phyloP scores from a whole-genome alignment of 768 basidiomycete species.

The Cyclocybe aegerita region DNA sequence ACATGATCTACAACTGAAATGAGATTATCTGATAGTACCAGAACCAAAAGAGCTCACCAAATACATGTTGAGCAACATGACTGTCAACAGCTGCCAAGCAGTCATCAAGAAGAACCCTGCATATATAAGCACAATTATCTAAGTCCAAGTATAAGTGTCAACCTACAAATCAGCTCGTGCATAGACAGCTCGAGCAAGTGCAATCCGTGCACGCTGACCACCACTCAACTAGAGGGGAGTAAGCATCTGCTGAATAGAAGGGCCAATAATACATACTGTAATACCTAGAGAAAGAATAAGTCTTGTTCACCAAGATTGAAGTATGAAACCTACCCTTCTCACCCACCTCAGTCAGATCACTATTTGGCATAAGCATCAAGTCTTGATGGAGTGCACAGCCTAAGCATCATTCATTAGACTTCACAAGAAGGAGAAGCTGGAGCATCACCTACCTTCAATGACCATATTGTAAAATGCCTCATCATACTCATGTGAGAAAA shows the following conservation, averaged over 20 bases:
- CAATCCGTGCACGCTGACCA: conserved; percentile 81
- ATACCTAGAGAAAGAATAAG: conserved; percentile 37
- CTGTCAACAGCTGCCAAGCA: conserved; percentile 84
- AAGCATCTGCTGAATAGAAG: neutral
- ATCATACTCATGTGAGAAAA: conserved; percentile 89
- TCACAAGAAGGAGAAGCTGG: neutral
- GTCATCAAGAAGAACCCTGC: conserved; percentile 81
- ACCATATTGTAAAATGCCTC: conserved; percentile 81
- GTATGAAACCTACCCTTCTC: conserved; percentile 61
- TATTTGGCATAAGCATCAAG: conserved; percentile 73
- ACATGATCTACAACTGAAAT: conserved; percentile 58
- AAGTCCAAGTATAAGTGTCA: conserved; percentile 1
- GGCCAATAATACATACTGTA: conserved; percentile 41
- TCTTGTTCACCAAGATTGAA: neutral
- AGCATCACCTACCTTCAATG: conserved; percentile 56
- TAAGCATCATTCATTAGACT: conserved; percentile 11
- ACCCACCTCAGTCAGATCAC: conserved; percentile 84
- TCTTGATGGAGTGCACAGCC: conserved; percentile 89
- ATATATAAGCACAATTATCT: neutral
- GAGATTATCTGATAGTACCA: neutral
- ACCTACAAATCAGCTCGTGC: conserved; percentile 84
- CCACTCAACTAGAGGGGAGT: conserved; percentile 49
- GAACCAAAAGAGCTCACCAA: conserved; percentile 44
- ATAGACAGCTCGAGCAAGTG: conserved; percentile 88
- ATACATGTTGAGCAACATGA: conserved; percentile 87